Evolutionary conservation across 2,329 filamentous ascomycete genomes (phyloP), one percentile per base, ranked within the genome.

Genomic region (Venturia nashicola): DNA sequence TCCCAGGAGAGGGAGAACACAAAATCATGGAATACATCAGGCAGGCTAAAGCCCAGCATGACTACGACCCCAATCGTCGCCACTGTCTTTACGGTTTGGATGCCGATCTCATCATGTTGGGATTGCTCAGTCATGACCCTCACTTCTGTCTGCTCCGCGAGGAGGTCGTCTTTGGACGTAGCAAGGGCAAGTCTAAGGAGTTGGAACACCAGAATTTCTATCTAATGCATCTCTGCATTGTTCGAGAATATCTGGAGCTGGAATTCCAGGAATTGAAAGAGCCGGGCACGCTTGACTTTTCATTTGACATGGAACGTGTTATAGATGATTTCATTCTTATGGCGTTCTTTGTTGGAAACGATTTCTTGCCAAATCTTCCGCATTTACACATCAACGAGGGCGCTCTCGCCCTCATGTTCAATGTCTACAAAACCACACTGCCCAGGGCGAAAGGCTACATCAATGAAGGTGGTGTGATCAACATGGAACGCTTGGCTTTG

Each of bases 1-100:
- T 97, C 34, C 94, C 94, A 7, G 94, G 94, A 70, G 95, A 99
- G 77, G 94, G 94, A 70, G 94, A 99, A 76, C 94, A 99, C 80
- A 99, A 99, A 79, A 96, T 99, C 77, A 99, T 99, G 94, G 95
- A 99, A 77, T 99, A 99, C 76, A 99, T 99, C 75, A 89, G 94
- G 69, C 90, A 95, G 76, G 90, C 94, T 67, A 97, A 97, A 80
- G 91, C 93, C 60, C 94, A 99, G 76, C 90, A 90, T 2, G 85
- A 87, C 67, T 99, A 99, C 76, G 87, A 96, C 74, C 84, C 90
- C 61, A 97, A 99, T 71, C 85, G 96, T 67, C 90, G 94, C 65
- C 94, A 99, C 77, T 99, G 95, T 76, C 82, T 99, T 67, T 99
- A 99, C 76, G 95, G 95, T 32, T 83, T 99, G 61, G 94, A 99